A percentile compares a stretch with the other conserved stretches of the same genome.
Evolutionary conservation across 2,329 filamentous ascomycete species (phyloP).

Genomic region (Cladophialophora exuberans): DNA sequence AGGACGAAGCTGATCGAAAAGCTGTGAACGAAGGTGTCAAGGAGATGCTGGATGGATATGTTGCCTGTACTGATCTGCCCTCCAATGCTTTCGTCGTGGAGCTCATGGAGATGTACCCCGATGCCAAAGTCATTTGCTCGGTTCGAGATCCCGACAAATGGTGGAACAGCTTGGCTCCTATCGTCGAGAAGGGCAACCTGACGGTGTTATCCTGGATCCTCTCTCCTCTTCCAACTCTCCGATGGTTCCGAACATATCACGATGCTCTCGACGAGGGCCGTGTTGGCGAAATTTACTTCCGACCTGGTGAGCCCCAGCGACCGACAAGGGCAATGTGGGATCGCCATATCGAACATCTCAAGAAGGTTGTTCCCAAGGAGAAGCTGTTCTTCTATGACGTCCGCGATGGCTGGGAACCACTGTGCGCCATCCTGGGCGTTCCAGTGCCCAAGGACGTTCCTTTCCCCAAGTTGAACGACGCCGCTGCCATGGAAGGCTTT

Average conservation of each 20-base stretch:
- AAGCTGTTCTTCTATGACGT: constrained; percentile 43
- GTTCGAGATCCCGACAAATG: constrained; percentile 47
- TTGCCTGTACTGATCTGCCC: constrained; percentile 52
- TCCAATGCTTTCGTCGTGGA: constrained; percentile 49
- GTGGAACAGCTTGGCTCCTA: constrained; percentile 39
- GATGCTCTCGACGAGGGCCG: constrained; percentile 31
- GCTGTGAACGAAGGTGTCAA: constrained; percentile 40
- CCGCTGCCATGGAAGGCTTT: constrained; percentile 30
- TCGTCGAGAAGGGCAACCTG: constrained; percentile 34
- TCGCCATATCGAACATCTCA: constrained; percentile 33
- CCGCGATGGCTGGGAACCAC: constrained; percentile 36
- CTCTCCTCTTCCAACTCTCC: constrained; percentile 29
- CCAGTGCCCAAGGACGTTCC: constrained; percentile 34
- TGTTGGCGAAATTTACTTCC: constrained; percentile 32
- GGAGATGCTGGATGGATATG: constrained; percentile 47
- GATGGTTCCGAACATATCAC: constrained; percentile 33
- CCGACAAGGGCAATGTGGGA: constrained; percentile 32
- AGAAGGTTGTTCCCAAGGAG: constrained; percentile 36
- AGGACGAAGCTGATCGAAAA: constrained; percentile 34
- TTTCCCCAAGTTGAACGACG: constrained; percentile 35
- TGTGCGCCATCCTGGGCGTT: constrained; percentile 35
- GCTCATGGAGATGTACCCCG: constrained; percentile 53
- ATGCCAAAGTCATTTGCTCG: constrained; percentile 53
- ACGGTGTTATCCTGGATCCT: constrained; percentile 32
- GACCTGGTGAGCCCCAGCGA: constrained; percentile 27